These are phyloP conservation scores for Eragrostis nindensis DNA, from an alignment of 176 grass and related monocot species.

Conservation along the genomic window DNA sequence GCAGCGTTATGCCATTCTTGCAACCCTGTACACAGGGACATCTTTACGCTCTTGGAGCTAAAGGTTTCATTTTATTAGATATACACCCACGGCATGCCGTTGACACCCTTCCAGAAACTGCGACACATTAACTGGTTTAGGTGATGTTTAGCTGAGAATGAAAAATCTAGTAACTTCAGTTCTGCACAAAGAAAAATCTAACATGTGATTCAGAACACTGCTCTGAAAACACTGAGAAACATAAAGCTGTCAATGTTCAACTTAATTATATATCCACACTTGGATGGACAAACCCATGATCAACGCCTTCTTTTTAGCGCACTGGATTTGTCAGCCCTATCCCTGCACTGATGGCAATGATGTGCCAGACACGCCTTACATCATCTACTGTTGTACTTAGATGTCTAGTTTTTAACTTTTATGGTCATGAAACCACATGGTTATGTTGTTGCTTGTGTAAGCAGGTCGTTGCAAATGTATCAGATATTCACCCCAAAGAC, in stretches of 20 bases:
- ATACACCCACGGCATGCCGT: background rate
- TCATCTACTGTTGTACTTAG: conserved; percentile 3
- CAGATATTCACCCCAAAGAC: conserved; percentile 75
- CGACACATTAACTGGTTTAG: background rate
- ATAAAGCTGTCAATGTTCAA: too few relatives aligned
- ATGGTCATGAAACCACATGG: conserved; percentile 28
- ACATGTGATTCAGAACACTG: too few relatives aligned
- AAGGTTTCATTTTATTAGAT: background rate
- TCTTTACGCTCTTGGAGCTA: background rate
- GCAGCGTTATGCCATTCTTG: background rate
- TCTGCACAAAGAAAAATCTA: background rate
- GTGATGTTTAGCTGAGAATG: background rate
- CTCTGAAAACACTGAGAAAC: too few relatives aligned
- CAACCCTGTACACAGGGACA: background rate
- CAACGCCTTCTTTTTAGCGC: too few relatives aligned
- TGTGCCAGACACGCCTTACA: background rate
- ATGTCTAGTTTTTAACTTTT: conserved; percentile 19
- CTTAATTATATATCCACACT: too few relatives aligned
- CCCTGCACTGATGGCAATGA: conserved; percentile 13
- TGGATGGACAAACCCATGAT: too few relatives aligned
- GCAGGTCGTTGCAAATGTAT: conserved; percentile 56
- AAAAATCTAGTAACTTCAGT: conserved; percentile 5
- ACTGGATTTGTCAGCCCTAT: too few relatives aligned
- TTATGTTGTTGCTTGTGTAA: conserved; percentile 40
- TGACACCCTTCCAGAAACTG: background rate